A percentile compares a stretch with the other conserved stretches of the same genome.
Conservation (phyloP, 1,284 basidiomycete species). For the Polyporus tsugae region DNA sequence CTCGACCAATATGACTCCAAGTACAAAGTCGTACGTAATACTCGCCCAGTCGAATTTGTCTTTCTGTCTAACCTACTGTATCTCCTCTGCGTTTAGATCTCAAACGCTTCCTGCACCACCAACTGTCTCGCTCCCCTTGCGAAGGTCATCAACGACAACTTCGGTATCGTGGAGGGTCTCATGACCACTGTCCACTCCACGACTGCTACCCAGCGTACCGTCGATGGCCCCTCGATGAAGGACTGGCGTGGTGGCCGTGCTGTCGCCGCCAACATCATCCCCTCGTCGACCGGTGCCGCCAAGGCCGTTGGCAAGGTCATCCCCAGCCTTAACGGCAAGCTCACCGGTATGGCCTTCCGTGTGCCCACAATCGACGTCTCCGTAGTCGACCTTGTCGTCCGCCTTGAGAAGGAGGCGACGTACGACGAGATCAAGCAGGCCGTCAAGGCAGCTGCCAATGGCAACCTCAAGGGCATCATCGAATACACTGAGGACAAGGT, state of each 20-base stretch:
- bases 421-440: slow-evolving; percentile 95
- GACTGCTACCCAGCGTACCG: slow-evolving; percentile 99
- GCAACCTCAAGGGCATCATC: slow-evolving; percentile 82
- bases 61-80: slow-evolving; percentile 18
- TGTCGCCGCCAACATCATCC: slow-evolving; percentile 99
- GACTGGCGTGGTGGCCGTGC: slow-evolving; percentile 98
- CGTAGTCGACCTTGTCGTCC: slow-evolving; percentile 97
- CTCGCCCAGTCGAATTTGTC: slow-evolving; percentile 14
- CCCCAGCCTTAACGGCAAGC: slow-evolving; percentile 96
- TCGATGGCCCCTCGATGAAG: slow-evolving; percentile 95
- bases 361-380: slow-evolving; percentile 97
- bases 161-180: slow-evolving; percentile 93
- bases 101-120: slow-evolving; percentile 99
- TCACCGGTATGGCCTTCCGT: slow-evolving; percentile 97
- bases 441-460: slow-evolving; percentile 86
- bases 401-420: slow-evolving; percentile 85
- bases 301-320: slow-evolving; percentile 99
- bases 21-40: slow-evolving; percentile 79
- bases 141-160: slow-evolving; percentile 98
- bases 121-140: slow-evolving; percentile 99
- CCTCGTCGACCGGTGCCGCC: slow-evolving; percentile 98
- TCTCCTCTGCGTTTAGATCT: slow-evolving; percentile 64
- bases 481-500: slow-evolving; percentile 96
- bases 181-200: slow-evolving; percentile 99
- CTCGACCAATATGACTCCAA: slow-evolving; percentile 93